Base-by-base conservation (phyloP, 1,139 yeast species). In the Sugiyamaella neomexicana region DNA sequence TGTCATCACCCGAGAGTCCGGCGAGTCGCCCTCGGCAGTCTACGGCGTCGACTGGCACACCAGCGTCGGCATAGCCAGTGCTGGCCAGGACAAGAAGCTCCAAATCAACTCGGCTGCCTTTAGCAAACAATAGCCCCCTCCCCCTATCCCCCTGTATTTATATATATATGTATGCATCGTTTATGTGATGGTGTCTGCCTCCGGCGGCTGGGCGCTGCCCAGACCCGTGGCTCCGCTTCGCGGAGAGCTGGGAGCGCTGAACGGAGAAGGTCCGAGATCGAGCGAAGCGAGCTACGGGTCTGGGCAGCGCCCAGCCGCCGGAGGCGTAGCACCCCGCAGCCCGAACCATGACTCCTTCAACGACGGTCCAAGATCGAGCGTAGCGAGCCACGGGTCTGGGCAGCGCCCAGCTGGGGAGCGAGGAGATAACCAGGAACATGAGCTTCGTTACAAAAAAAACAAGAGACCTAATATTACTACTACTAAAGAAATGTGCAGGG, bases 61-160 rank as follows among this genome's bases (percentile, higher is more conserved):
- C 44, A 80, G 80, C 50, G 80, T 86, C 55, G 97, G 97, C 53
- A 88, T 93, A 60, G 81, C 89, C 48, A 86, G 96, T 70, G 98
- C 95, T 63, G 99, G 98, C 60, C 86, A 86, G 71, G 98, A 91
- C 71, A 93, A 91, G 70, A 87, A 87, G 76, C 76, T 93, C 57
- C 98, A 93, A 73, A 86, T 93, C 64, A 90, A 89, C 58, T 61
- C 66, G 29, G 61, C 62, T 8, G 42, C 42, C 9, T 49, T 49
- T 15, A 42, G 42, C 32, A 47, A 47, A 16, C 32, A 47, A 23
- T 47, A 47, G 20, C 12, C 16, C 36, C 40, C 16, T n/a, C 13
- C 37, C 6, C 5, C 31, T n/a, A n/a, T 20, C 25, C 25, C 32
- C 31, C 10, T 39, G 44, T 46, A 46, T 46, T 29, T 36, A 46